Base-by-base conservation (phyloP, 805 yeast species). In the Wickerhamiella domercqiae region DNA sequence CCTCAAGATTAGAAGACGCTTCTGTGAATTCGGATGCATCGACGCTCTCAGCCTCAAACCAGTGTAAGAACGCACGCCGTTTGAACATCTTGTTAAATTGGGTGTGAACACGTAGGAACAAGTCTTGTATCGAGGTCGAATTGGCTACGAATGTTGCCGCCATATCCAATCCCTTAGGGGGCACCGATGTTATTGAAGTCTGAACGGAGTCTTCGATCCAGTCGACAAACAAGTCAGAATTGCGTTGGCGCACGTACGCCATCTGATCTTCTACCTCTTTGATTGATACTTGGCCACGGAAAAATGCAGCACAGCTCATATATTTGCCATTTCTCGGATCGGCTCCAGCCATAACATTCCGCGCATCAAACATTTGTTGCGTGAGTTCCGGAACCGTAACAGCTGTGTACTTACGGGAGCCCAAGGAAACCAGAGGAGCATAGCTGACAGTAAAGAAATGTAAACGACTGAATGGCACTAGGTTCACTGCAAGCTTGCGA, bases 121-220 rank as follows among this genome's bases (percentile, higher is more conserved):
- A 69, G 60, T 83, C 94, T 63, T 84, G 94, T 53, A 86, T 83
- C 2, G 95, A 78, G 7, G 96, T 86, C 29, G 94, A 78, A 66
- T 84, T 84, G 59, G 94, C 96, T 55, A 84, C 75, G 53, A 84
- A 84, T 3, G 95, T 86, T 31, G 95, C 95, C 42, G 93, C 68
- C 79, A 81, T 78, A 56, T 77, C 83, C 48, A 79, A 66, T 50
- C 71, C 93, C 60, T 71, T 73, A 51, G 95, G 94, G 34, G 95
- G 84, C 41, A 82, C 90, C 20, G 86, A 77, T 63, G 95, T 84
- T 35, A 84, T 87, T 32, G 95, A 86, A 26, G 94, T 81, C 66
- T 84, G 94, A 53, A 84, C 93, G 57, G 84, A 86, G 63, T 83
- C 83, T 55, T 95, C 95, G 63, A 86, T 86, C 96, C 96, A 84